Conservation (phyloP, 495 filamentous ascomycete species). For the Aspergillus asperescens region DNA sequence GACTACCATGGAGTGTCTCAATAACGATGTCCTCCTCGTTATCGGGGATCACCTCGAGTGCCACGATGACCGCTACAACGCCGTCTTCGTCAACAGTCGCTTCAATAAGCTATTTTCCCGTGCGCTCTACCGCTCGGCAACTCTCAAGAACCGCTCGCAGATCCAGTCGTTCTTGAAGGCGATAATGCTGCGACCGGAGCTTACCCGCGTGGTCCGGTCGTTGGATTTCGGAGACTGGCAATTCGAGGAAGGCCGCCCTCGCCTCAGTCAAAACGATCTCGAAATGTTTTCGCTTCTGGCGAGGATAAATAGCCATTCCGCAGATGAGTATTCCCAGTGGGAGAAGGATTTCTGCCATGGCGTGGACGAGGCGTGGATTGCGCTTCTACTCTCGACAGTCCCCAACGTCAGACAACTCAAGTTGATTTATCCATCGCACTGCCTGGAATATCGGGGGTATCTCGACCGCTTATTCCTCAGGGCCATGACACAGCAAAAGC, state of each 20-base stretch:
- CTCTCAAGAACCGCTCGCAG: constrained; percentile 18
- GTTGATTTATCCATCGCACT: constrained; percentile 20
- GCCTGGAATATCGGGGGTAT: constrained; percentile 5
- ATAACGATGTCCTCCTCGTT: constrained; percentile 31
- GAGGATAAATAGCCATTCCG: constrained; percentile 14
- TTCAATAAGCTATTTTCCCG: constrained; percentile 32
- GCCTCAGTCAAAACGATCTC: constrained; percentile 5
- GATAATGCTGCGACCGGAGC: constrained; percentile 20
- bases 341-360: constrained; percentile 20
- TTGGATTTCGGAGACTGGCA: constrained; percentile 26
- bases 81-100: constrained; percentile 27
- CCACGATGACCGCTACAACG: constrained; percentile 28
- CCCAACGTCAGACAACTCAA: constrained; percentile 26
- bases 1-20: constrained; percentile 10
- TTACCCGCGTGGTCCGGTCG: constrained; percentile 24
- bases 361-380: constrained; percentile 29
- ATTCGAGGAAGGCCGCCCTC: not conserved
- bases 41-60: constrained; percentile 28
- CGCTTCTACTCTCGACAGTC: constrained; percentile 24
- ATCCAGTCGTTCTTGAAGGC: constrained; percentile 23
- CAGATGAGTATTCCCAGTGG: constrained; percentile 25
- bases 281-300: constrained; percentile 13
- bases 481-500: constrained; percentile 18
- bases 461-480: constrained; percentile 23
- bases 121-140: constrained; percentile 22